Percentiles rank a stretch among this genome's conserved stretches.
Conservation (phyloP, 2,329 filamentous ascomycete species). For the Fusarium poae region DNA sequence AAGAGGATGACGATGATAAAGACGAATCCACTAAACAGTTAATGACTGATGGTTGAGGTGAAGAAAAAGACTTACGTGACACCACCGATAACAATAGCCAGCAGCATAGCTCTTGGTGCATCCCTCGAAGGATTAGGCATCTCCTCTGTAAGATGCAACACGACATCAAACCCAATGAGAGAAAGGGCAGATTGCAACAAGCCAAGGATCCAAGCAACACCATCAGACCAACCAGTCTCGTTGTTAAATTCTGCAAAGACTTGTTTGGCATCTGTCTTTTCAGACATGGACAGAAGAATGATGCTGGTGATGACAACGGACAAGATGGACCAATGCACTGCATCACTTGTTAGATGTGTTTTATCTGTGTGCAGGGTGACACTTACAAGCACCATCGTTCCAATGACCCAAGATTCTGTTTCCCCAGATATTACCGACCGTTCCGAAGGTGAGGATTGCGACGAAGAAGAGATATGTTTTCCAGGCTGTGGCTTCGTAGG, state of each 20-base stretch:
- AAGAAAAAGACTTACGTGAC: slow-evolving; percentile 52
- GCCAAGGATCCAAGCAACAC: slow-evolving; percentile 62
- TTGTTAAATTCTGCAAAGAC: slow-evolving; percentile 61
- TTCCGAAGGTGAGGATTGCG: slow-evolving; percentile 33
- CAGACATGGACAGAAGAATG: slow-evolving; percentile 55
- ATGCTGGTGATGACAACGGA: slow-evolving; percentile 60
- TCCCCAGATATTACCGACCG: slow-evolving; percentile 52
- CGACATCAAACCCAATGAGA: slow-evolving; percentile 60
- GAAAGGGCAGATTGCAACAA: slow-evolving; percentile 57
- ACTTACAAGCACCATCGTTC: slow-evolving; percentile 57
- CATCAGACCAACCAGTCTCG: slow-evolving; percentile 60
- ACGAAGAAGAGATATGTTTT: slow-evolving; percentile 60
- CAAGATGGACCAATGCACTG: slow-evolving; percentile 58
- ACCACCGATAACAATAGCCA: slow-evolving; percentile 58
- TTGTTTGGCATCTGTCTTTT: slow-evolving; percentile 57
- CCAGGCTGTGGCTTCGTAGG: slow-evolving; percentile 55
- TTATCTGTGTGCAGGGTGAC: rapidly evolving
- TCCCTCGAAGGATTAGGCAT: slow-evolving; percentile 59
- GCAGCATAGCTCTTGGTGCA: slow-evolving; percentile 58
- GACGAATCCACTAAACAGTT: slow-evolving; percentile 48
- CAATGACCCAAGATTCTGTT: slow-evolving; percentile 58
- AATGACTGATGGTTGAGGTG: rapidly evolving
- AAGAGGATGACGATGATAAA: slow-evolving; percentile 60
- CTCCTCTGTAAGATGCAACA: slow-evolving; percentile 61
- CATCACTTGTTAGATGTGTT: neutral